Base-by-base conservation (phyloP, 2,329 filamentous ascomycete genomes). In the Talaromyces islandicus region DNA sequence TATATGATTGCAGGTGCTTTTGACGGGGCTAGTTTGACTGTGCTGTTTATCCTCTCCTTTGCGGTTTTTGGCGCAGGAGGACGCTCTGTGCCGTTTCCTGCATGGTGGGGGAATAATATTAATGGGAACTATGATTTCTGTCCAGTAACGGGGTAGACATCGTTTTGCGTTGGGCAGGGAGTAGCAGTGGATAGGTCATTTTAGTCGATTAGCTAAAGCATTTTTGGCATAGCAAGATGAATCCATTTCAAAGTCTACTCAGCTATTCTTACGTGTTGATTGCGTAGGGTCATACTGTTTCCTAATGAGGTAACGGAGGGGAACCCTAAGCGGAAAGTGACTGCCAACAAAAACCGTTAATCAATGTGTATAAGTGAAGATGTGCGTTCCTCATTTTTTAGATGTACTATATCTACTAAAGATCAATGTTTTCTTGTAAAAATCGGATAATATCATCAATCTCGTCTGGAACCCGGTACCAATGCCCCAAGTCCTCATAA, bases 81-180 rank as follows among this genome's bases (percentile, higher is more conserved):
- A 0, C 60, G 64, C 1, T 67, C 77, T 0, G 66, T 71, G 10
- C 74, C 78, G 0, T 83, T 84, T 65, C 81, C 81, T 0, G 68
- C 65, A 1, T 84, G 82, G 82, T 84, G 81, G 81, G 82, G 82
- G 0, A 84, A 84, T 56, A 82, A 82, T 30, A 69, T 63, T 0
- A 67, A 78, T 25, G 81, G 80, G 1, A 74, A 79, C 64, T 81
- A 80, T 53, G 81, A 83, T 64, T 70, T 75, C 43, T 83, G 81
- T 63, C 81, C 59, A 0, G 55, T 65, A 3, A 1, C 66, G 0
- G 74, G 75, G 54, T 76, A 71, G 7, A 10, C 6, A 14, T 21
- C 41, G 41, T 55, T n/a, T 25, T 29, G 9, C 7, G 4, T 35
- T 38, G 35, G 14, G 35, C 5, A n/a, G 14, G 10, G 32, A 6